phyloP scores from a whole-genome alignment of 495 filamentous ascomycete species.

The Evernia prunastri region DNA sequence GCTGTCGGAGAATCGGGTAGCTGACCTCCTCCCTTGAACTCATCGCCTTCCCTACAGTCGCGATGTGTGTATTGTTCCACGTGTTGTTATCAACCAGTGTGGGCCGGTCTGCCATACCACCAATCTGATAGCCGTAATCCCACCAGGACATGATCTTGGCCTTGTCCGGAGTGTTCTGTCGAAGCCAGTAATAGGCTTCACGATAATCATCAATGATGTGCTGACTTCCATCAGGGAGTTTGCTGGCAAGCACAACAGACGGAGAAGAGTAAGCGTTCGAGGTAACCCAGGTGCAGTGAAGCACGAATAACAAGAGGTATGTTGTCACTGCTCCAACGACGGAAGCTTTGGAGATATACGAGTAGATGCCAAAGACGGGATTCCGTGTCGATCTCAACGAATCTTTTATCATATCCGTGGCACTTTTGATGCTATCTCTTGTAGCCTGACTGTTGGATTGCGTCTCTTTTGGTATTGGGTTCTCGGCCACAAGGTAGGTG shows the following conservation, averaged over 20 bases:
- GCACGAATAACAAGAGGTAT: conserved; percentile 88
- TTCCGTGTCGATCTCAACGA: conserved; percentile 62
- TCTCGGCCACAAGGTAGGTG: conserved; percentile 62
- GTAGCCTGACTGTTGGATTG: conserved; percentile 42
- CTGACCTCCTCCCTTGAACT: conserved; percentile 94
- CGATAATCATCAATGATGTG: conserved; percentile 99
- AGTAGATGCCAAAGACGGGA: conserved; percentile 79
- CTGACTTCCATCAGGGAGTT: conserved; percentile 88
- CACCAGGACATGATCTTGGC: conserved; percentile 99
- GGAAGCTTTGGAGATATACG: conserved; percentile 66
- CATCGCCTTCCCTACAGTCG: conserved; percentile 99
- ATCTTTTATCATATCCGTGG: conserved; percentile 26
- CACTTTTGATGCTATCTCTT: conserved; percentile 33
- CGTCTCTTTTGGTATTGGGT: conserved; percentile 38
- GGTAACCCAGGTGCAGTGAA: conserved; percentile 99
- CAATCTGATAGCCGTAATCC: conserved; percentile 99
- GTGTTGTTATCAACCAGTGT: conserved; percentile 99
- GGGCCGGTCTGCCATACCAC: conserved; percentile 97
- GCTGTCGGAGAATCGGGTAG: conserved; percentile 95
- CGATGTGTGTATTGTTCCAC: conserved; percentile 99
- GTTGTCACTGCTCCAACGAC: conserved; percentile 62
- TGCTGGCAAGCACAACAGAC: conserved; percentile 90
- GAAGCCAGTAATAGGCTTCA: conserved; percentile 99
- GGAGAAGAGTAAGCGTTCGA: conserved; percentile 98
- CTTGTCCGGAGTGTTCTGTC: conserved; percentile 88